phyloP scores from a whole-genome alignment of 2,329 filamentous ascomycete species.

The Neopestalotiopsis sp. region DNA sequence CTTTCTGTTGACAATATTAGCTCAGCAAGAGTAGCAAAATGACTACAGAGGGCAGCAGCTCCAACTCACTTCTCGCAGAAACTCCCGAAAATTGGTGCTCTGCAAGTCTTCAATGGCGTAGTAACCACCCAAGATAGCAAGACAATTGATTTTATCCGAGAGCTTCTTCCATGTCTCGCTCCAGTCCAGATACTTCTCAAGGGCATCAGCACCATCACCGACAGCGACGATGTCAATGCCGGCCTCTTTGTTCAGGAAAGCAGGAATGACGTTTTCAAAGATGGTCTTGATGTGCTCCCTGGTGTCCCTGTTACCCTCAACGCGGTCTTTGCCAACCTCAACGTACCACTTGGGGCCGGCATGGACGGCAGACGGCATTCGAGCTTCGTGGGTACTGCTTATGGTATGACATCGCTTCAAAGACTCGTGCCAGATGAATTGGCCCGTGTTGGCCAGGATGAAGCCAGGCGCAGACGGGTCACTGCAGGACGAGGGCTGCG shows the following conservation, averaged over 20 bases:
- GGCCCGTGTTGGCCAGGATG: constrained; percentile 78
- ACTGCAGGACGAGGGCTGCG: constrained; percentile 38
- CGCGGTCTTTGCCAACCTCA: constrained; percentile 56
- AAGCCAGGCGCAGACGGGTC: constrained; percentile 59
- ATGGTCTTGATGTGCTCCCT: constrained; percentile 70
- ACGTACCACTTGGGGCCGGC: constrained; percentile 56
- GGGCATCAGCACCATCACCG: constrained; percentile 66
- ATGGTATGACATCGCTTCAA: constrained; percentile 65
- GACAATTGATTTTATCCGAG: constrained; percentile 49
- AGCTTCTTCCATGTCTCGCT: constrained; percentile 56
- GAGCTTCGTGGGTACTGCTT: constrained; percentile 61
- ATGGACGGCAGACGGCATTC: constrained; percentile 68
- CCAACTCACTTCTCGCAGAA: constrained; percentile 55
- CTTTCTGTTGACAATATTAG: constrained; percentile 48
- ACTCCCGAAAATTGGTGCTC: constrained; percentile 52
- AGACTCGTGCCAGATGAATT: constrained; percentile 77
- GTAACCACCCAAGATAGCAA: constrained; percentile 57
- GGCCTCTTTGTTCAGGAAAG: constrained; percentile 52
- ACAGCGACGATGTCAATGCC: constrained; percentile 75
- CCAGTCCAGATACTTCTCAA: constrained; percentile 63
- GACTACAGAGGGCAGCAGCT: background rate
- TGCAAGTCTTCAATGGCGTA: constrained; percentile 44
- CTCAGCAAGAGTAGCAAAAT: background rate
- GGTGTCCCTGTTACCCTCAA: constrained; percentile 63
- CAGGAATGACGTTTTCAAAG: constrained; percentile 66